Evolutionary conservation across 2,329 filamentous ascomycete genomes (phyloP).

Genomic region (Metarhizium sp.): DNA sequence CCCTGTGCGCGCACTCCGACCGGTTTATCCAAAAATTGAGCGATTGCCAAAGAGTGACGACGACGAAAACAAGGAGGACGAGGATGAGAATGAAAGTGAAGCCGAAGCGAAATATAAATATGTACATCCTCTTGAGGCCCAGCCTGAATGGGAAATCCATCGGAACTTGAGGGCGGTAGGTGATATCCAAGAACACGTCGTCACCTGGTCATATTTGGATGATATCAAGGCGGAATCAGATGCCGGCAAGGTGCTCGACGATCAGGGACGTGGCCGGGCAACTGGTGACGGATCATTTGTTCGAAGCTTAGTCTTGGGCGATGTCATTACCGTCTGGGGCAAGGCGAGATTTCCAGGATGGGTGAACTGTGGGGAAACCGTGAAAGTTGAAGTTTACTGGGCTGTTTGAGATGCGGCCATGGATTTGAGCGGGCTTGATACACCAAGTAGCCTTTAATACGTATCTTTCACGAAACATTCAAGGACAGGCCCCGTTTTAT

Average conservation of each 20-base stretch:
- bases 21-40: constrained; percentile 23
- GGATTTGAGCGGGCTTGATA: not conserved
- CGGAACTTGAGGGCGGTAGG: constrained; percentile 30
- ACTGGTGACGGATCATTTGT: constrained; percentile 48
- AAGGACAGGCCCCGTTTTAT: no score
- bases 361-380: constrained; percentile 39
- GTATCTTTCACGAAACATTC: no score
- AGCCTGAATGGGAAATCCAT: constrained; percentile 35
- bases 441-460: no score
- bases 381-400: constrained; percentile 50
- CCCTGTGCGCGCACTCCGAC: constrained; percentile 25
- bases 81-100: not conserved
- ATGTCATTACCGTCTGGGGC: constrained; percentile 53
- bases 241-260: constrained; percentile 26
- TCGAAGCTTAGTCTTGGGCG: constrained; percentile 44
- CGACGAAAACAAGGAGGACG: not conserved
- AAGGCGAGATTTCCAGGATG: constrained; percentile 47
- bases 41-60: not conserved
- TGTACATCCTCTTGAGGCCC: constrained; percentile 26
- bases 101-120: constrained; percentile 20
- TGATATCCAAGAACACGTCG: constrained; percentile 28
- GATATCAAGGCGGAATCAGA: constrained; percentile 32
- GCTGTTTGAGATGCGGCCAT: constrained; percentile 26
- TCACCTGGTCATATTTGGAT: constrained; percentile 47
- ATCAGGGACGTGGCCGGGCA: constrained; percentile 37